Conservation (phyloP, 805 yeast genomes). For the Candida namnaoensis region DNA sequence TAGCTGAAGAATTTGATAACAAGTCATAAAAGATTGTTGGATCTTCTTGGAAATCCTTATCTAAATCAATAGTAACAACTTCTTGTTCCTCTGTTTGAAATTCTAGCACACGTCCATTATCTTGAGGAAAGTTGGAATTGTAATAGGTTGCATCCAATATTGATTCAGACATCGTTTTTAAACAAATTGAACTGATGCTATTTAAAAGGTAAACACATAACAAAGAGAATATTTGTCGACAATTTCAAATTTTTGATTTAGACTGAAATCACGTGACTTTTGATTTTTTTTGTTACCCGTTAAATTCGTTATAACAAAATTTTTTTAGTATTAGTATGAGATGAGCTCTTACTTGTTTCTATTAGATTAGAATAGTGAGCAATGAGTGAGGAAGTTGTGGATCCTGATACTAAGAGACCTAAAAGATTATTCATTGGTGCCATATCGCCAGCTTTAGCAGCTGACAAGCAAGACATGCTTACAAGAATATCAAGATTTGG, state of each 20-base stretch:
- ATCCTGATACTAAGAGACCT: slow-evolving; percentile 15
- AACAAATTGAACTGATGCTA: no score
- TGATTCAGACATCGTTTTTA: background rate
- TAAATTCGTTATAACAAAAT: no score
- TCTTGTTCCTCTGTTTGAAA: slow-evolving; percentile 74
- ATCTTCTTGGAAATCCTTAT: slow-evolving; percentile 82
- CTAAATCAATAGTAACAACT: slow-evolving; percentile 76
- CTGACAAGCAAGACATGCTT: slow-evolving; percentile 35
- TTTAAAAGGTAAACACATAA: no score
- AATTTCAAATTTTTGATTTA: no score
- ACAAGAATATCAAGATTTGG: slow-evolving; percentile 61
- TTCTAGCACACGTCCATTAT: slow-evolving; percentile 22
- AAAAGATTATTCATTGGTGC: slow-evolving; percentile 58
- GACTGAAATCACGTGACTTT: background rate
- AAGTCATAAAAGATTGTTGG: slow-evolving; percentile 74
- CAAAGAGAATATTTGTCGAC: no score
- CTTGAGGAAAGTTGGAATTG: background rate
- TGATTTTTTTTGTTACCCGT: background rate
- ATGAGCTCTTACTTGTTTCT: no score
- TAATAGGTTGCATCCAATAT: slow-evolving; percentile 5
- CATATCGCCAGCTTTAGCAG: slow-evolving; percentile 45
- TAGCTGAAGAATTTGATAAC: slow-evolving; percentile 61
- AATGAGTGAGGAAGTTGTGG: no score
- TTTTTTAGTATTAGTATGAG: no score
- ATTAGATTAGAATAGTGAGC: no score